Percentiles rank a stretch among this genome's conserved stretches.
These are phyloP conservation scores for Dovyalis caffra DNA, from an alignment of 345 rosid genomes.

Conservation along the genomic window DNA sequence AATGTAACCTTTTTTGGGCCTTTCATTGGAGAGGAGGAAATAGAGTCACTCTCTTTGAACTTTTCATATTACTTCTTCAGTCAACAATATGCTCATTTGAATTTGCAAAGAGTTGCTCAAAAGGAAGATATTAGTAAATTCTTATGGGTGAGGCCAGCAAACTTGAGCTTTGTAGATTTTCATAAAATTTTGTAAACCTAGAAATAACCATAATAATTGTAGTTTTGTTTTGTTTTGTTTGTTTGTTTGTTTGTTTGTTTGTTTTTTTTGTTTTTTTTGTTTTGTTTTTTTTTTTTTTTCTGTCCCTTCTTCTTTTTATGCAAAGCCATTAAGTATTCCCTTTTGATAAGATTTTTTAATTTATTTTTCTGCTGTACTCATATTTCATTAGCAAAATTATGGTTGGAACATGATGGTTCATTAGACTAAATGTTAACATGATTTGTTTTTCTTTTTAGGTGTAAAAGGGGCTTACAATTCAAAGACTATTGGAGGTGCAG, in stretches of 20 bases:
- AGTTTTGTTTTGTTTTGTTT: too few relatives aligned
- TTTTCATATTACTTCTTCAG: background rate
- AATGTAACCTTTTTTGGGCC: background rate
- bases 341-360: background rate
- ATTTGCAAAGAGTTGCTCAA: background rate
- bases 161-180: background rate
- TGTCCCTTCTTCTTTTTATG: background rate
- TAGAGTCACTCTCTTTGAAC: background rate
- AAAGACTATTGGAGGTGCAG: conserved; percentile 59
- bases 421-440: conserved; percentile 8
- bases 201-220: background rate
- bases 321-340: background rate
- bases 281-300: too few relatives aligned
- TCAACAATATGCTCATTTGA: background rate
- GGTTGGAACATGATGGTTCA: background rate
- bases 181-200: background rate
- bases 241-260: too few relatives aligned
- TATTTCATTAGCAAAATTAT: too few relatives aligned
- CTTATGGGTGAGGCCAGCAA: background rate
- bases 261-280: too few relatives aligned
- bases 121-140: background rate
- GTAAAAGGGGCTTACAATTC: conserved; percentile 75
- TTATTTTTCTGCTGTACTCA: background rate
- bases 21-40: background rate
- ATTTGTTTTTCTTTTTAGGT: conserved; percentile 42